Percentiles rank a stretch among this genome's conserved stretches.
Conservation (phyloP, 2,329 filamentous ascomycete species). For the Bipolaris cookei region DNA sequence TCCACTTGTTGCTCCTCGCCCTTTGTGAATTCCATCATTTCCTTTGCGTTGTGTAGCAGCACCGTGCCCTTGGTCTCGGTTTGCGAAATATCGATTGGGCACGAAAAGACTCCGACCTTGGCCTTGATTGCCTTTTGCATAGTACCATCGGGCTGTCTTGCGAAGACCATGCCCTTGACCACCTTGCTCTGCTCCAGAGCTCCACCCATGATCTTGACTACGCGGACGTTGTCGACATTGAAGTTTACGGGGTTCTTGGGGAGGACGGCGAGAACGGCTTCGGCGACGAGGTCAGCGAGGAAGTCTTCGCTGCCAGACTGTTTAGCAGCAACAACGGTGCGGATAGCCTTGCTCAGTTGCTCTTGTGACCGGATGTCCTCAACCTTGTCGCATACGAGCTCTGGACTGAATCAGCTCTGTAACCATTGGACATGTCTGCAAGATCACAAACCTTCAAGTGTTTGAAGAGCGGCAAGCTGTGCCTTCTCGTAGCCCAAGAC, state of each 20-base stretch:
- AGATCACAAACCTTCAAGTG: conserved; percentile 69
- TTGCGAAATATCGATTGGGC: conserved; percentile 91
- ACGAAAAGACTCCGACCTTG: conserved; percentile 96
- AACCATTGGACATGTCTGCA: neutral
- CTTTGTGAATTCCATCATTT: conserved; percentile 98
- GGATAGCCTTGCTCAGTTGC: conserved; percentile 92
- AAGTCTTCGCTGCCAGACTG: conserved; percentile 93
- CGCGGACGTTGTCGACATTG: conserved; percentile 98
- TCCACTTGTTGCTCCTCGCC: conserved; percentile 95
- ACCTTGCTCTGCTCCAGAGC: conserved; percentile 92
- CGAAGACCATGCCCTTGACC: conserved; percentile 98
- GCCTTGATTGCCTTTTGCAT: conserved; percentile 91
- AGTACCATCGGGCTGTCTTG: conserved; percentile 86
- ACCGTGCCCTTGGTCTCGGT: conserved; percentile 99
- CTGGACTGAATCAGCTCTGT: conserved; percentile 50
- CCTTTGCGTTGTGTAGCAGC: conserved; percentile 93
- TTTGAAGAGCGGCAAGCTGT: conserved; percentile 83
- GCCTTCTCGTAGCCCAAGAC: conserved; percentile 95
- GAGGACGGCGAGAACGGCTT: conserved; percentile 82
- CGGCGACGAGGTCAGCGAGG: conserved; percentile 84
- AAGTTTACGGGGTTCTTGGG: conserved; percentile 96
- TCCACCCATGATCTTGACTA: conserved; percentile 99
- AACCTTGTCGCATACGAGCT: conserved; percentile 89
- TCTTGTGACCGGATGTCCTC: conserved; percentile 78
- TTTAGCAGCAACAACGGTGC: conserved; percentile 95